These are phyloP conservation scores for Breynia disticha DNA, from an alignment of 441 rosid species.

Conservation along the genomic window DNA sequence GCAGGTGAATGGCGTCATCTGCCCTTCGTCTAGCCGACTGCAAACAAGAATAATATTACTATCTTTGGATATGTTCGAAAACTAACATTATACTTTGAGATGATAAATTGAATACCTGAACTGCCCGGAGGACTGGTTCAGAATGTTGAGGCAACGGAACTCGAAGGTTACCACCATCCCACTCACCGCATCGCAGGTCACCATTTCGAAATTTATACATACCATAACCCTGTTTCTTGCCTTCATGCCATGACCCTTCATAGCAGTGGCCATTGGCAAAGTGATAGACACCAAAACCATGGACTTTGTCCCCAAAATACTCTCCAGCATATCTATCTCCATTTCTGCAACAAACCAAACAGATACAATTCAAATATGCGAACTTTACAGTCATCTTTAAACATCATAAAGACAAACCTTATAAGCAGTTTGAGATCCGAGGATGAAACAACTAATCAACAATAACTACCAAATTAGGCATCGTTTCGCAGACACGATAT, in stretches of 20 bases:
- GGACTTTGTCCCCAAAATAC: constrained; percentile 83
- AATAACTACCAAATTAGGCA: too few relatives aligned
- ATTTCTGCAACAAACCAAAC: constrained; percentile 35
- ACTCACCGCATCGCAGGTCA: constrained; percentile 57
- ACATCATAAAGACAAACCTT: not conserved
- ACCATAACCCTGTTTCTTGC: constrained; percentile 78
- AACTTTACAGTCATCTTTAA: not conserved
- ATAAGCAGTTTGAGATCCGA: not conserved
- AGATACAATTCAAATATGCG: not conserved
- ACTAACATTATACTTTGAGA: too few relatives aligned
- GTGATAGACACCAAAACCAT: constrained; percentile 85
- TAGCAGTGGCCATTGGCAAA: constrained; percentile 84
- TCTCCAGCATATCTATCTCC: constrained; percentile 90
- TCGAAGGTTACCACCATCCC: constrained; percentile 60
- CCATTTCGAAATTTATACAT: constrained; percentile 63
- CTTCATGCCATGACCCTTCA: constrained; percentile 96
- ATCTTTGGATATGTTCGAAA: too few relatives aligned
- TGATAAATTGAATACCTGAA: constrained; percentile 40
- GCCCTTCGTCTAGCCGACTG: constrained; percentile 73
- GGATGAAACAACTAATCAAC: not conserved
- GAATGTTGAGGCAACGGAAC: constrained; percentile 32
- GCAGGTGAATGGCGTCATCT: constrained; percentile 35
- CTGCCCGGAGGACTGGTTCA: constrained; percentile 41
- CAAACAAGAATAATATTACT: not conserved
- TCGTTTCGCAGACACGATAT: not conserved